Evolutionary conservation across 805 yeast genomes (phyloP).

Genomic region (Metschnikowia colocasiae): DNA sequence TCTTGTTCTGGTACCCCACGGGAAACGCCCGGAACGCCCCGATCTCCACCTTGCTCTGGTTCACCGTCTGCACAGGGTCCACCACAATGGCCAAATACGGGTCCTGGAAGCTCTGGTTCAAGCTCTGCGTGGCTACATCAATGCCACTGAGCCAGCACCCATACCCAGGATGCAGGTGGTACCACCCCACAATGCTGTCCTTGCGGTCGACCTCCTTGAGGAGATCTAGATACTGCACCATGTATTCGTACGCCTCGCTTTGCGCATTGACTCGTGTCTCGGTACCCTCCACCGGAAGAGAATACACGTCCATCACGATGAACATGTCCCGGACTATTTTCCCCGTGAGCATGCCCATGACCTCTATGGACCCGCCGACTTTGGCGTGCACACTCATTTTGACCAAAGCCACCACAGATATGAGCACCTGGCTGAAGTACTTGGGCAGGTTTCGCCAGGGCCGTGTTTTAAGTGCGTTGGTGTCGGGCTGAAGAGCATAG

Average conservation of each 20-base stretch:
- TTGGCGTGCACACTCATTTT: conserved; percentile 81
- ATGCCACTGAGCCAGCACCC: conserved; percentile 96
- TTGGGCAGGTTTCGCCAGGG: conserved; percentile 60
- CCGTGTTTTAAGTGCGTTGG: conserved; percentile 16
- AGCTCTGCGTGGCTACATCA: conserved; percentile 83
- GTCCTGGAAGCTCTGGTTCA: conserved; percentile 86
- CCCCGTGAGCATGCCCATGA: conserved; percentile 95
- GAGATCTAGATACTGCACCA: conserved; percentile 75
- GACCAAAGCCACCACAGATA: conserved; percentile 66
- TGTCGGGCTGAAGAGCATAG: conserved; percentile 11
- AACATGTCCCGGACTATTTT: conserved; percentile 53
- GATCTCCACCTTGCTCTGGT: conserved; percentile 67
- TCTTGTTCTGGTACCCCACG: conserved; percentile 24
- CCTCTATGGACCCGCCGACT: conserved; percentile 81
- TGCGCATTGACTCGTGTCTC: conserved; percentile 95
- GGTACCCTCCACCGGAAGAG: conserved; percentile 92
- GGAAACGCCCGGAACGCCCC: conserved; percentile 83
- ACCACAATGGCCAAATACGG: conserved; percentile 87
- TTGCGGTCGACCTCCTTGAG: conserved; percentile 44
- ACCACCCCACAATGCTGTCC: conserved; percentile 93
- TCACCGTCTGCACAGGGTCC: conserved; percentile 69
- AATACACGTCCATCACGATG: conserved; percentile 75
- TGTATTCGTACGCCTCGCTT: conserved; percentile 89
- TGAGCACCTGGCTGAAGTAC: conserved; percentile 57
- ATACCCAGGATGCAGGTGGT: conserved; percentile 94